Conservation (phyloP, 2,329 filamentous ascomycete species). For the Trichoderma citrinoviride region DNA sequence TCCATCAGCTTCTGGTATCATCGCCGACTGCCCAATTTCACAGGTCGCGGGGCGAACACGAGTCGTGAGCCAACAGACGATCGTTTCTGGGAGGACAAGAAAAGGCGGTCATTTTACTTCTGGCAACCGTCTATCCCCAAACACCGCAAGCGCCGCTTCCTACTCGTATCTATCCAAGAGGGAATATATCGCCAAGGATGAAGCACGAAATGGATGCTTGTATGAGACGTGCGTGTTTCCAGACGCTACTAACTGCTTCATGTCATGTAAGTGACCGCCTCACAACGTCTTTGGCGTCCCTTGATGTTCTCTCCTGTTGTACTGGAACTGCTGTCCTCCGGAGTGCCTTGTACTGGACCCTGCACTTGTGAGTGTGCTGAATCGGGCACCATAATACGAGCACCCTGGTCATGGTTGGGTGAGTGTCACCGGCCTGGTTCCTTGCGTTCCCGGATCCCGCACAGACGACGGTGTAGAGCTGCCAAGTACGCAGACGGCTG, state of each 20-base stretch:
- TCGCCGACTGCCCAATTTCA: constrained; percentile 16
- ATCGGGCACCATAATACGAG: background rate
- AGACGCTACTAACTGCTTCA: background rate
- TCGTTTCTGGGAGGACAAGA: background rate
- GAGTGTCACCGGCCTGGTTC: background rate
- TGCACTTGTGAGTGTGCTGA: background rate
- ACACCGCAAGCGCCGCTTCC: background rate
- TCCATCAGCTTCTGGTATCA: constrained; percentile 17
- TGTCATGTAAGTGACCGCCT: background rate
- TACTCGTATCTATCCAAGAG: background rate
- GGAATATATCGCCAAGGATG: background rate
- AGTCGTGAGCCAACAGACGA: constrained; percentile 12
- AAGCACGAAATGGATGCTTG: background rate
- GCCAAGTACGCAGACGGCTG: background rate
- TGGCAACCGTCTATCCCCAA: background rate
- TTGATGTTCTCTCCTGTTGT: background rate
- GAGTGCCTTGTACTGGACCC: background rate
- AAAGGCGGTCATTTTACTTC: background rate
- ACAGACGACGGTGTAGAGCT: background rate
- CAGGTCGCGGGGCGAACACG: constrained; percentile 7
- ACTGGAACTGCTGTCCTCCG: background rate
- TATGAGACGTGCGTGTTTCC: background rate
- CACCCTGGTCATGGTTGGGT: background rate
- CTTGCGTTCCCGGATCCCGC: background rate
- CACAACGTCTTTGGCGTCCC: background rate